phyloP scores from a whole-genome alignment of 1,139 yeast species.

The Yarrowia galli region DNA sequence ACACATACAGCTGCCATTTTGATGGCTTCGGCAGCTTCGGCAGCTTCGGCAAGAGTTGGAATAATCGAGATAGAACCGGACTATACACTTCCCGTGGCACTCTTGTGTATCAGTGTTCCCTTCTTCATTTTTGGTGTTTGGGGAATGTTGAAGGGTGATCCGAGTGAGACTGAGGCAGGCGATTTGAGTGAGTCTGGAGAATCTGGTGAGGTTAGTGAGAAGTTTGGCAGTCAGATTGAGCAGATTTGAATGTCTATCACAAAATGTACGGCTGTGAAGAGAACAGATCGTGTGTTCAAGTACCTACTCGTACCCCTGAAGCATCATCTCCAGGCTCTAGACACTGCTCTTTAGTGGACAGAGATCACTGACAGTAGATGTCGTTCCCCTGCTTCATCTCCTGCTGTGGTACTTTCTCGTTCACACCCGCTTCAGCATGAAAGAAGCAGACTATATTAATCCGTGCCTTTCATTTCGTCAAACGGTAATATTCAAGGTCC shows the following conservation, averaged over 20 bases:
- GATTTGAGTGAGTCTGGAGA: neutral
- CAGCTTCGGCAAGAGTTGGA: constrained; percentile 1
- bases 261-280: too few relatives aligned
- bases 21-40: constrained; percentile 12
- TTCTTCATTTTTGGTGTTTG: constrained; percentile 4
- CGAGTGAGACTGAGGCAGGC: neutral
- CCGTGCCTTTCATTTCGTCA: neutral
- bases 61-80: neutral
- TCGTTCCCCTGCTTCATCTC: too few relatives aligned
- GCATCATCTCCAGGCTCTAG: too few relatives aligned
- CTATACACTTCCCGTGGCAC: neutral
- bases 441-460: constrained; percentile 2
- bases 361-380: too few relatives aligned
- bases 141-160: neutral
- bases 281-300: too few relatives aligned
- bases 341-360: too few relatives aligned
- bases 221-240: too few relatives aligned
- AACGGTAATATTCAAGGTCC: neutral
- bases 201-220: neutral
- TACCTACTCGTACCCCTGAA: too few relatives aligned
- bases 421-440: too few relatives aligned
- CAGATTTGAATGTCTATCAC: too few relatives aligned
- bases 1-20: constrained; percentile 2
- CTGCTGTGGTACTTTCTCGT: too few relatives aligned
- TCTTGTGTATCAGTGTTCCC: neutral